Percentiles rank a stretch among this genome's conserved stretches.
These are phyloP conservation scores for Zea mays DNA, from an alignment of 176 grass and related monocot genomes.

Conservation along the genomic window Zm-B73-REFERENCE-NAM-5.0 NC_050102.1:182800001-182800500, in stretches of 20 bases:
- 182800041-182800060: slow-evolving; percentile 29
- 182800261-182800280: slow-evolving; percentile 38
- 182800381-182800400: slow-evolving; percentile 88
- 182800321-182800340: slow-evolving; percentile 21
- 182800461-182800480: slow-evolving; percentile 83
- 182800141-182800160: slow-evolving; percentile 17
- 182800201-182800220: slow-evolving; percentile 37
- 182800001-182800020: slow-evolving; percentile 28
- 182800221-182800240: slow-evolving; percentile 38
- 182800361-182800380: slow-evolving; percentile 67
- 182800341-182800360: slow-evolving; percentile 48
- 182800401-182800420: slow-evolving; percentile 90
- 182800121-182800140: slow-evolving; percentile 36
- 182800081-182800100: slow-evolving; percentile 36
- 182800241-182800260: slow-evolving; percentile 51
- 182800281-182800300: slow-evolving; percentile 29
- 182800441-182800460: slow-evolving; percentile 97
- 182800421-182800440: slow-evolving; percentile 97
- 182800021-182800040: slow-evolving; percentile 50
- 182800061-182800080: slow-evolving; percentile 13
- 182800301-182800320: slow-evolving; percentile 26
- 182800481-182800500: slow-evolving; percentile 82
- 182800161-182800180: slow-evolving; percentile 31
- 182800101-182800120: slow-evolving; percentile 16
- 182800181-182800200: slow-evolving; percentile 34